Base-by-base conservation (phyloP, 192 early-diverging fungal genomes). In the Umbelopsis ramanniana region DNA sequence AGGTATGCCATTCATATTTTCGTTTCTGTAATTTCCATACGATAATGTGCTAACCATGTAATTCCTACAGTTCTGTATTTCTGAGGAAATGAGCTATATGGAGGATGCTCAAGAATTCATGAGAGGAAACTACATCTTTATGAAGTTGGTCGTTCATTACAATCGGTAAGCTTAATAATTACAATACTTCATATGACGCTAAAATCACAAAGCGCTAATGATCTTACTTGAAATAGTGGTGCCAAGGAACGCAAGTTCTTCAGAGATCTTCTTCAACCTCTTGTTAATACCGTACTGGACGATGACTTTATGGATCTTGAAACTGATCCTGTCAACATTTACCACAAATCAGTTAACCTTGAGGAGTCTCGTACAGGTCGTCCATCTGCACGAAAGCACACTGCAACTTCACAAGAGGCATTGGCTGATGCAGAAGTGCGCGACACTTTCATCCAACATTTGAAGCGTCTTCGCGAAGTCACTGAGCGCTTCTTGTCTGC, bases 141-240 rank as follows among this genome's bases (percentile, higher is more conserved):
- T 99, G 86, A 96, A 96, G 80, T 88, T 99, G 46, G 94, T 97
- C 0, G 90, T 99, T 35, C 94, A 98, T 70, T 96, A 95, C 78
- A 96, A 93, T 76, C 88, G 96, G 89, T 90, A 70, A 54, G 71
- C 40, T 43, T 43, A 5, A 43, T 43, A 3, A 4, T 43, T 12
- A 43, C 0, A 5, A 43, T 6, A 43, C 8, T 43, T 43, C 8
- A 43, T 12, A 12, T 43, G 40, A 12, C 11, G 40, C 11, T 43
- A 43, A 4, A 43, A 43, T 5, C 11, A 43, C 11, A 11, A 43
- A 40, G 8, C 8, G 38, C 40, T 43, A 43, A 43, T 43, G 1
- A 11, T 43, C 11, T 54, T 19, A 12, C 26, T 38, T 23, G 29
- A 29, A 21, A 50, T 67, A 88, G 93, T 70, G 96, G 97, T 21